phyloP scores from a whole-genome alignment of 2,329 filamentous ascomycete species.

The Epicoccum sorghinum region DNA sequence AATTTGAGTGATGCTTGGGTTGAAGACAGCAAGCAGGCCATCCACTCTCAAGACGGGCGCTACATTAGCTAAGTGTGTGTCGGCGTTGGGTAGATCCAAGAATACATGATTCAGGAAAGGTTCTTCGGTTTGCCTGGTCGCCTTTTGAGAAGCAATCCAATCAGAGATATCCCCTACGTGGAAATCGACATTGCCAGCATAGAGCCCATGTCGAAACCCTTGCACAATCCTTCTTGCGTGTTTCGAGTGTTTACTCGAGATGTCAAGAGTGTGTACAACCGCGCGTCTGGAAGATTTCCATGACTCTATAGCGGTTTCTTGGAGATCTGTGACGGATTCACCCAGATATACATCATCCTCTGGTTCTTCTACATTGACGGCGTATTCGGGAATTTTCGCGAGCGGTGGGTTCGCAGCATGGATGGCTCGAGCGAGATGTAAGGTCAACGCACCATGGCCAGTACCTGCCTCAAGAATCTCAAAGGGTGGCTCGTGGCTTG shows the following conservation, averaged over 20 bases:
- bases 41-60: conserved; percentile 66
- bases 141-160: conserved; percentile 63
- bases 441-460: conserved; percentile 79
- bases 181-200: conserved; percentile 74
- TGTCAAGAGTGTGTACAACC: conserved; percentile 77
- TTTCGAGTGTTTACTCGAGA: conserved; percentile 64
- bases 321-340: conserved; percentile 40
- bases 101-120: conserved; percentile 75
- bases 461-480: conserved; percentile 86
- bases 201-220: conserved; percentile 72
- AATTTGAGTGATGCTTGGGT: conserved; percentile 80
- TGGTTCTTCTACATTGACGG: conserved; percentile 26
- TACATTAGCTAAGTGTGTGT: conserved; percentile 59
- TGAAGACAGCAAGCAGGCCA: conserved; percentile 72
- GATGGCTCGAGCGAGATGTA: conserved; percentile 76
- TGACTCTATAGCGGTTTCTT: conserved; percentile 34
- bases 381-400: conserved; percentile 39
- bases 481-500: conserved; percentile 53
- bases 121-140: conserved; percentile 38
- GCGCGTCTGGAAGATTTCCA: conserved; percentile 62
- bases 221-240: conserved; percentile 69
- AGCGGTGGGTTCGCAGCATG: conserved; percentile 71
- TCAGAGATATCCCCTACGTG: conserved; percentile 69
- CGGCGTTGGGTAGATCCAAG: conserved; percentile 72
- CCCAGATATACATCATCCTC: conserved; percentile 42